Conservation (phyloP, 208 protist species). For the Kentomonas sorsogonicus region DNA sequence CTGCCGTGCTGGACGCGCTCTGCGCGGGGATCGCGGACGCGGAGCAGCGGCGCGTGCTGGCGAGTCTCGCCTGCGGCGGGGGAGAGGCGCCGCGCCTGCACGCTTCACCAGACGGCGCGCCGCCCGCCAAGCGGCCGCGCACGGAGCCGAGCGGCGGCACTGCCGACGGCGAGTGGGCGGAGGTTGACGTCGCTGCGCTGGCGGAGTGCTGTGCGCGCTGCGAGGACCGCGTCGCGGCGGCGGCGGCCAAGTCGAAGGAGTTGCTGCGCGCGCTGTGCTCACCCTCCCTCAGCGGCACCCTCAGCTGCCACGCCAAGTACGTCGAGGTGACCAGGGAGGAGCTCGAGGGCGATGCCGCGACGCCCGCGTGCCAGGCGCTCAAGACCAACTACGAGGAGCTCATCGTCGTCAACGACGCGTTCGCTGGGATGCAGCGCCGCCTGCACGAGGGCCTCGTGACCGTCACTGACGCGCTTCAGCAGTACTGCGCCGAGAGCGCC, state of each 20-base stretch:
- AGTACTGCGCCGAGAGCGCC: slow-evolving; percentile 43
- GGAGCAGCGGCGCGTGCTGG: too few relatives aligned
- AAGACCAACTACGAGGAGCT: slow-evolving; percentile 39
- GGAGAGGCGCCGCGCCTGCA: too few relatives aligned
- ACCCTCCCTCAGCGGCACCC: slow-evolving; percentile 13
- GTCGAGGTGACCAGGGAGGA: slow-evolving; percentile 22
- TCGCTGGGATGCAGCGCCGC: slow-evolving; percentile 48
- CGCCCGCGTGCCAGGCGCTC: slow-evolving; percentile 21
- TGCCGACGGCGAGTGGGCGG: background rate
- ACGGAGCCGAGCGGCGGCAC: too few relatives aligned
- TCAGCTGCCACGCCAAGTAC: slow-evolving; percentile 52
- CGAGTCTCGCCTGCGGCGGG: too few relatives aligned
- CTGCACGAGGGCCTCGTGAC: slow-evolving; percentile 31
- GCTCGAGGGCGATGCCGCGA: slow-evolving; percentile 12
- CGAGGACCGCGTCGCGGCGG: slow-evolving; percentile 20
- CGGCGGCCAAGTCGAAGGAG: slow-evolving; percentile 15
- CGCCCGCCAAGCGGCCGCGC: too few relatives aligned
- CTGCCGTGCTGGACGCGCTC: too few relatives aligned
- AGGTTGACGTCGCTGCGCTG: slow-evolving; percentile 8
- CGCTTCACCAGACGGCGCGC: too few relatives aligned
- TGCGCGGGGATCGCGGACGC: too few relatives aligned
- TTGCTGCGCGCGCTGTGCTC: slow-evolving; percentile 32
- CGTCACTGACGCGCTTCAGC: slow-evolving; percentile 39
- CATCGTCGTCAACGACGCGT: slow-evolving; percentile 44
- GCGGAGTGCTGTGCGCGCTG: slow-evolving; percentile 20